phyloP scores from a whole-genome alignment of 1,284 basidiomycete species.

The Flammula alnicola region DNA sequence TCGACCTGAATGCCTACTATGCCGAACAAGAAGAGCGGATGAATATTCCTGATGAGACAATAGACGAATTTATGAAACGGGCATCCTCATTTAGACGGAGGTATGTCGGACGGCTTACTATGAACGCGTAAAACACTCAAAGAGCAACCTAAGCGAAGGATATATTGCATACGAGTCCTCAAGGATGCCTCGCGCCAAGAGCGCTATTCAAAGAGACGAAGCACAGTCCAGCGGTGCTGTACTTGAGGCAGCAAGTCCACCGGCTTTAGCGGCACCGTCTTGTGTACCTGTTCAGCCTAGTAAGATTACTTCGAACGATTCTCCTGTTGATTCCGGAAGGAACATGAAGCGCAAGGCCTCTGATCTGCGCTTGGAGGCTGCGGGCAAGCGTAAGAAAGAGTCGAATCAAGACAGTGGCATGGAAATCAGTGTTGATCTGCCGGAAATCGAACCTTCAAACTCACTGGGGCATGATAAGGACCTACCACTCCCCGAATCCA shows the following conservation, averaged over 20 bases:
- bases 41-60: conserved; percentile 53
- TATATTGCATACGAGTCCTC: conserved; percentile 11
- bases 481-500: not conserved
- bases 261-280: conserved; percentile 1
- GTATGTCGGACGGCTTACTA: conserved; percentile 20
- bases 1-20: conserved; percentile 51
- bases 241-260: not conserved
- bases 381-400: conserved; percentile 21
- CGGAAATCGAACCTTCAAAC: conserved; percentile 1
- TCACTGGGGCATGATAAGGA: no score
- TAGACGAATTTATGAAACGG: conserved; percentile 38
- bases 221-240: not conserved
- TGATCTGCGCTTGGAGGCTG: conserved; percentile 15
- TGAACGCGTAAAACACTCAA: conserved; percentile 10
- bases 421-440: conserved; percentile 5
- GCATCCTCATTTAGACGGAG: conserved; percentile 23
- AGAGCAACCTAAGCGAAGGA: conserved; percentile 12
- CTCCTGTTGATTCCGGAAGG: conserved; percentile 14
- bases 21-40: conserved; percentile 56
- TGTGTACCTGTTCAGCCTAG: not conserved
- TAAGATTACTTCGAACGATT: not conserved
- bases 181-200: conserved; percentile 8
- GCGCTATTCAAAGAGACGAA: conserved; percentile 1
- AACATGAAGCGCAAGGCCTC: conserved; percentile 24
- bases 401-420: conserved; percentile 13